Evolutionary conservation across 208 protist genomes (phyloP).

Genomic region (Trichomonas gallinae): DNA sequence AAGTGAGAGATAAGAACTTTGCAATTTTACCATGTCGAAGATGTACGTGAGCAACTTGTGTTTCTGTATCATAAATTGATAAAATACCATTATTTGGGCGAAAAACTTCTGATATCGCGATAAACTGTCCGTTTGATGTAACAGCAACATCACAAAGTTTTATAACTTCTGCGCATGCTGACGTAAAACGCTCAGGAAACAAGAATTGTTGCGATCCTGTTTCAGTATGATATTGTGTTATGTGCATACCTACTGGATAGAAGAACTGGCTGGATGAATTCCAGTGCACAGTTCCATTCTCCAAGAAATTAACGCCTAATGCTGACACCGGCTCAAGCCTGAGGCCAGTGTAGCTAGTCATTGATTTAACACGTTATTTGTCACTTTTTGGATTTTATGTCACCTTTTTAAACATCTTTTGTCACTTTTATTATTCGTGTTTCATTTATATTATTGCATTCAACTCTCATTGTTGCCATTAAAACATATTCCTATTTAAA

Average conservation of each 20-base stretch:
- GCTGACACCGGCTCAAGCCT: neutral
- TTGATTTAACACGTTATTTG: neutral
- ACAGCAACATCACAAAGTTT: neutral
- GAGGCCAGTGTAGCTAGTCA: neutral
- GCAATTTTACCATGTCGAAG: neutral
- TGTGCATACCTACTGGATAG: conserved; percentile 3
- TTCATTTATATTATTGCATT: no score
- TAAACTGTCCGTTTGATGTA: neutral
- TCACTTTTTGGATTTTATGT: no score
- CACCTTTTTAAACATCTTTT: no score
- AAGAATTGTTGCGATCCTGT: neutral
- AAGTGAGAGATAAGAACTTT: neutral
- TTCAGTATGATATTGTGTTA: neutral
- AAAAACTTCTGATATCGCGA: conserved; percentile 18
- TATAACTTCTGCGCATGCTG: neutral
- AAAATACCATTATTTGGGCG: conserved; percentile 13
- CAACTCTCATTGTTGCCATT: no score
- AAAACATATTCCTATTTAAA: no score
- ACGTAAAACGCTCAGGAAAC: neutral
- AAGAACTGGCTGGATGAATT: conserved; percentile 10
- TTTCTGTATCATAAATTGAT: conserved; percentile 1
- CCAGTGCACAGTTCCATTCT: neutral
- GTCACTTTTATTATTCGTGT: no score
- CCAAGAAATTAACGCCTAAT: neutral
- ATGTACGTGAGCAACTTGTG: neutral